phyloP scores from a whole-genome alignment of 1,284 basidiomycete species.

The Pseudozyma thailandica region DNA sequence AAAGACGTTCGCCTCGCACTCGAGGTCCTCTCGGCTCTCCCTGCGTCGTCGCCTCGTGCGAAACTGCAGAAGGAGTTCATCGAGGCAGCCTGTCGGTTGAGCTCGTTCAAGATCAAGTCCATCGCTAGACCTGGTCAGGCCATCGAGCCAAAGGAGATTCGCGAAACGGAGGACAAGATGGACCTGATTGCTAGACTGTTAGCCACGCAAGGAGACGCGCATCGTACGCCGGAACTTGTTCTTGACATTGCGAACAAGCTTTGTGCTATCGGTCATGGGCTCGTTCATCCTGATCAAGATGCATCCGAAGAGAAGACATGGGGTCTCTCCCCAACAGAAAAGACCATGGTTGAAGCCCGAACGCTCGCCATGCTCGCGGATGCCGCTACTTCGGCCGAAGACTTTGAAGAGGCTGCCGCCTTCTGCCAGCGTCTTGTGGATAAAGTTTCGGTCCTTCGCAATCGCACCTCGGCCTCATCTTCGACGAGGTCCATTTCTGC shows the following conservation, averaged over 20 bases:
- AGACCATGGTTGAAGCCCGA: slow-evolving; percentile 22
- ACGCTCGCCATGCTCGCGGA: slow-evolving; percentile 51
- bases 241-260: slow-evolving; percentile 34
- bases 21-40: slow-evolving; percentile 23
- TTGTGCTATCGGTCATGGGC: neutral
- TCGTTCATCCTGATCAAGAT: neutral
- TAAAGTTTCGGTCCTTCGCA: slow-evolving; percentile 6
- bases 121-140: neutral
- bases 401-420: slow-evolving; percentile 25
- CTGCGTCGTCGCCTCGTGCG: neutral
- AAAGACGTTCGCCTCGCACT: slow-evolving; percentile 28
- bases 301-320: neutral
- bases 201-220: slow-evolving; percentile 28
- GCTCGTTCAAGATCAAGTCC: slow-evolving; percentile 45
- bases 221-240: slow-evolving; percentile 40
- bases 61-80: slow-evolving; percentile 34
- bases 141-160: slow-evolving; percentile 36
- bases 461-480: neutral
- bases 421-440: slow-evolving; percentile 29
- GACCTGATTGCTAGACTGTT: slow-evolving; percentile 31
- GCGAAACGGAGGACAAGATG: slow-evolving; percentile 25
- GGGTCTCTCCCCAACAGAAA: neutral
- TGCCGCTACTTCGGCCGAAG: slow-evolving; percentile 25
- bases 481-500: neutral
- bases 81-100: slow-evolving; percentile 44